phyloP scores from a whole-genome alignment of 176 grass and related monocot genomes.

The Poa pratensis region DNA sequence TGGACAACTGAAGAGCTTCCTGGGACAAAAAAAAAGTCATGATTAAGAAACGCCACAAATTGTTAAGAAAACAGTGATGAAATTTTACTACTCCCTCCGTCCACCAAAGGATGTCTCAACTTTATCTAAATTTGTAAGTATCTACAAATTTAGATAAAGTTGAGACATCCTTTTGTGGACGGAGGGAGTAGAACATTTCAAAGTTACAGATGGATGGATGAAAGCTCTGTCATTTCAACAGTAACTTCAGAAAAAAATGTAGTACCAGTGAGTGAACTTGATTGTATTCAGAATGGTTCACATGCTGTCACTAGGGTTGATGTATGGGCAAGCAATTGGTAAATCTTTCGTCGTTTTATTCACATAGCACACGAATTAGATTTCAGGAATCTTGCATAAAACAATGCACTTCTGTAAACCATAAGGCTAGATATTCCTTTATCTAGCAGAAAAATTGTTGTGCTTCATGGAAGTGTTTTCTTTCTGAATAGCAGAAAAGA shows the following conservation, averaged over 20 bases:
- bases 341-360: background rate
- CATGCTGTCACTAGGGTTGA: background rate
- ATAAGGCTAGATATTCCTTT: background rate
- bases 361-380: background rate
- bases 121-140: no score
- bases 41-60: background rate
- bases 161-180: no score
- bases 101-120: no score
- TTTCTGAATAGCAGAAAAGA: background rate
- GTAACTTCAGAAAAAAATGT: background rate
- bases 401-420: background rate
- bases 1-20: constrained; percentile 28
- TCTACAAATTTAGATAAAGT: no score
- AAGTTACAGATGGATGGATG: background rate
- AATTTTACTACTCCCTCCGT: background rate
- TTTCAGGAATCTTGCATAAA: background rate
- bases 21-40: background rate
- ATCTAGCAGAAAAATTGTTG: background rate
- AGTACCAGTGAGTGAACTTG: background rate
- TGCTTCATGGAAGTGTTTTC: background rate
- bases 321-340: background rate
- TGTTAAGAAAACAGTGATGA: background rate
- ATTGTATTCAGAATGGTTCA: background rate
- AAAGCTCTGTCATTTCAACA: background rate
- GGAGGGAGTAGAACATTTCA: background rate